Evolutionary conservation across 1,284 basidiomycete species (phyloP).

Genomic region (Papiliotrema fonsecae): DNA sequence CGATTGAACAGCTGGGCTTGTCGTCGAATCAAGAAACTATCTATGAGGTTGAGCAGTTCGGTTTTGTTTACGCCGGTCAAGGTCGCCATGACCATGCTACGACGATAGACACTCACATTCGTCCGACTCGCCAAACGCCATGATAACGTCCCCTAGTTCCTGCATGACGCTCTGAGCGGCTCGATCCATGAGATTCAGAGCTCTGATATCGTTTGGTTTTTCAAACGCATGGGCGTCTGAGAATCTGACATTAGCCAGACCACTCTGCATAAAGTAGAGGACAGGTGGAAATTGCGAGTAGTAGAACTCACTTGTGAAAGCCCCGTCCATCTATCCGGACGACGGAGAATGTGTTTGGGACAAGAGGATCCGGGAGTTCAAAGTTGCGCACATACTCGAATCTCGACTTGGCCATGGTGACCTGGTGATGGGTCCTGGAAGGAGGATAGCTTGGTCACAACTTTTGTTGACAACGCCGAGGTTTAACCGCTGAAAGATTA

Average conservation of each 20-base stretch:
- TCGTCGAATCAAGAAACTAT: slow-evolving; percentile 78
- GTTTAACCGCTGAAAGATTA: too few relatives aligned
- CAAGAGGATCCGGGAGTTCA: slow-evolving; percentile 79
- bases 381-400: slow-evolving; percentile 88
- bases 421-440: neutral
- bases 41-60: neutral
- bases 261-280: neutral
- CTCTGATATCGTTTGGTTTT: slow-evolving; percentile 88
- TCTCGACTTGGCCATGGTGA: slow-evolving; percentile 78
- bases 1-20: slow-evolving; percentile 75
- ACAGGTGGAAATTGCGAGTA: neutral
- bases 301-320: slow-evolving; percentile 72
- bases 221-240: slow-evolving; percentile 73
- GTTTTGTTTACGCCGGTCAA: too few relatives aligned
- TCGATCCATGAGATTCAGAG: slow-evolving; percentile 86
- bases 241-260: slow-evolving; percentile 56
- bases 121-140: slow-evolving; percentile 94
- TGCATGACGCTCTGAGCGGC: slow-evolving; percentile 79
- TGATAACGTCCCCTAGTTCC: slow-evolving; percentile 66
- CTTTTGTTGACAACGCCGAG: too few relatives aligned
- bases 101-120: slow-evolving; percentile 60
- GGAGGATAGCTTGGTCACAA: too few relatives aligned
- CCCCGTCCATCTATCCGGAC: slow-evolving; percentile 88
- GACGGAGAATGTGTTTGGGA: slow-evolving; percentile 80
- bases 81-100: neutral